Conservation (phyloP, 495 filamentous ascomycete species). For the Parathielavia appendiculata region DNA sequence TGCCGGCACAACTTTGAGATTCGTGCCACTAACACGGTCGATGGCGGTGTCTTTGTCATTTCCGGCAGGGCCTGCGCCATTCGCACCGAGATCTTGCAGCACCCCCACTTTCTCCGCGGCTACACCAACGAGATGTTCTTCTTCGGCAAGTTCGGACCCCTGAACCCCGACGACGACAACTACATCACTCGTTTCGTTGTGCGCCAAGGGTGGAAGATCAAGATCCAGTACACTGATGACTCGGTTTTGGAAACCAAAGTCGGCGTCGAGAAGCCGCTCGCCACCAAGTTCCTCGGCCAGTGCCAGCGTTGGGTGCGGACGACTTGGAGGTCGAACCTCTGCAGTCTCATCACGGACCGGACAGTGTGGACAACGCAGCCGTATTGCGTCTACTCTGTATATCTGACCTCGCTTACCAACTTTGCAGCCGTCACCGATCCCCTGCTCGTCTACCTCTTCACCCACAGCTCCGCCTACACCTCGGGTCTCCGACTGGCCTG, state of each 20-base stretch:
- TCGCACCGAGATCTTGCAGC: conserved; percentile 44
- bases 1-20: conserved; percentile 56
- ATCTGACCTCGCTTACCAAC: conserved; percentile 54
- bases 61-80: conserved; percentile 50
- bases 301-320: conserved; percentile 59
- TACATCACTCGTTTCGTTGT: conserved; percentile 62
- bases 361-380: conserved; percentile 41
- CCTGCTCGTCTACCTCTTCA: conserved; percentile 35
- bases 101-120: conserved; percentile 41
- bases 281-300: conserved; percentile 54
- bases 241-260: conserved; percentile 57
- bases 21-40: conserved; percentile 47
- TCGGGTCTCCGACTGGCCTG: not conserved
- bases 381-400: conserved; percentile 59
- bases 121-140: conserved; percentile 56
- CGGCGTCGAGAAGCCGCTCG: conserved; percentile 34
- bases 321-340: conserved; percentile 60
- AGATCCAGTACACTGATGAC: conserved; percentile 56
- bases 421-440: conserved; percentile 55
- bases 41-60: conserved; percentile 53
- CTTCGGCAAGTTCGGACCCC: conserved; percentile 40
- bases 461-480: conserved; percentile 5
- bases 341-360: conserved; percentile 46
- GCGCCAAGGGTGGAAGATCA: conserved; percentile 51
- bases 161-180: conserved; percentile 66